Base-by-base conservation (phyloP, 2,329 filamentous ascomycete species). In the Aspergillus sp. region DNA sequence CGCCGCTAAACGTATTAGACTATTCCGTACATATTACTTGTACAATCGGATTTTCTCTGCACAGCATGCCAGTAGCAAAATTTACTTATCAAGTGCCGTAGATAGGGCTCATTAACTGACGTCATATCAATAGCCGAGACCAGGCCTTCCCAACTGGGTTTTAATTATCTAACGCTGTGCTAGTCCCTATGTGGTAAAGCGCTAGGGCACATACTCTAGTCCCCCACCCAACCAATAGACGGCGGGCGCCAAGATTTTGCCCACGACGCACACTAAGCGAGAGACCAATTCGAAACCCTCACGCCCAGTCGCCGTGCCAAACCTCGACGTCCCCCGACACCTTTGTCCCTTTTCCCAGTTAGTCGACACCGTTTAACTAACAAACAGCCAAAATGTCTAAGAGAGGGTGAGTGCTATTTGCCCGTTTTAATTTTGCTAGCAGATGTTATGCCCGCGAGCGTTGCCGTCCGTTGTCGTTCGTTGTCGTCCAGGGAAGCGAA, bases 331-430 rank as follows among this genome's bases (percentile, higher is more conserved):
- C 62, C 53, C 55, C 56, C 47, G 55, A 53, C 54, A 54, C 59
- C 52, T 53, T 50, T 53, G 55, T 61, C 60, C 59, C 59, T 57
- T 61, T 62, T 62, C 56, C 59, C 60, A 56, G 61, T 61, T 65
- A 64, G 61, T 60, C 62, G 58, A 67, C 61, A 63, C 61, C 58
- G 59, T 60, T 62, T 19, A 60, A 57, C 62, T 63, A 61, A 73
- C 64, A 68, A 60, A 60, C 59, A 65, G 64, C 60, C 70, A 74
- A 68, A 60, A 76, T 76, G 73, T 75, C 73, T 68, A 73, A 72
- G 60, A 71, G 72, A 72, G 72, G 73, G 73, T 75, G 67, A 69
- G 72, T 69, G 49, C 49, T 51, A 54, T 17, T 10, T 39, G 10
- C 22, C 9, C 19, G 7, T 9, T 39, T 19, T 39, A 12, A 39